Base-by-base conservation (phyloP, 306 rosid genomes). In the Inga oerstediana region DNA sequence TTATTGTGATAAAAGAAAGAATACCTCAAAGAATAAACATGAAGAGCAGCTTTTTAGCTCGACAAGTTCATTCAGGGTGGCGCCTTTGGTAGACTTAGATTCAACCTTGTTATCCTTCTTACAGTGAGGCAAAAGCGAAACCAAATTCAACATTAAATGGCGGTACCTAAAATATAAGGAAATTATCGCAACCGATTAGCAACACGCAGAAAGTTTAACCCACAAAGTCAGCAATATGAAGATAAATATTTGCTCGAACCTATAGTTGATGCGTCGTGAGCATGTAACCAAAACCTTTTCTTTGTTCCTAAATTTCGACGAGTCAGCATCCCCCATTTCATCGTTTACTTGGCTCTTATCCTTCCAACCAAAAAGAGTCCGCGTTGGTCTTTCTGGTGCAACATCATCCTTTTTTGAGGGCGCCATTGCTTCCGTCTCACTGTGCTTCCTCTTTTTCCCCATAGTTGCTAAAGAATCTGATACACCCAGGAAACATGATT, bases 101-200 rank as follows among this genome's bases (percentile, higher is more conserved):
- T 97, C 99, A 34, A 97, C 94, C 90, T 97, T 97, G 88, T 84
- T 97, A 78, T 97, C 99, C 95, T 91, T 97, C 91, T 97, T 97
- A 83, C 92, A 89, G 56, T 97, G 99, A 22, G 99, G 99, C 86
- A 97, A 80, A 71, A 97, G 89, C 12, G 97, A 92, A 66, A 92
- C 98, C 85, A 97, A 17, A 79, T 97, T 97, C 94, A 94, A 87
- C 99, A 97, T 94, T 86, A 97, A 84, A 87, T 97, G 99, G 27
- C 99, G 97, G 85, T 94, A 92, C 90, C 99, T 94, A 71, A 14
- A 77, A n/a, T 34, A 74, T 0, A 68, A 20, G 5, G 12, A 32
- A 34, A 37, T 22, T 3, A 65, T 32, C 68, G 73, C 67, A 76
- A 24, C 54, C 51, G 19, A 81, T 85, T 10, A 70, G 51, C 3